phyloP scores from a whole-genome alignment of 805 yeast genomes.

The Suhomyces vadensis region DNA sequence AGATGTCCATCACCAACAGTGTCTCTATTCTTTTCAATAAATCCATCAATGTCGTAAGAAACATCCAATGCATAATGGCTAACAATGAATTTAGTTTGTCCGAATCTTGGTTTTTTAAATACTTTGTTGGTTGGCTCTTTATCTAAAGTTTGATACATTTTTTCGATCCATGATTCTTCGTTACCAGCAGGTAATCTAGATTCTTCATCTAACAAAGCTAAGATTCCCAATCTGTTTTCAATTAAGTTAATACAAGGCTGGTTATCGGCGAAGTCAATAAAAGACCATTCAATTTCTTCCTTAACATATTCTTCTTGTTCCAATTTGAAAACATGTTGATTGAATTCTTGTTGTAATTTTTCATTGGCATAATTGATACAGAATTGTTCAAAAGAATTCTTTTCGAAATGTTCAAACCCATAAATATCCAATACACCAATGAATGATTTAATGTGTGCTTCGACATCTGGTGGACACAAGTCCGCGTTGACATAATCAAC shows the following conservation, averaged over 20 bases:
- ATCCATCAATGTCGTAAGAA: conserved; percentile 87
- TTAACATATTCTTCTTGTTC: conserved; percentile 94
- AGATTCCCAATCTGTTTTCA: conserved; percentile 84
- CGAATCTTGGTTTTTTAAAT: conserved; percentile 92
- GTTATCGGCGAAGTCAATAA: conserved; percentile 92
- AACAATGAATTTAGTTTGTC: conserved; percentile 86
- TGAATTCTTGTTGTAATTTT: conserved; percentile 94
- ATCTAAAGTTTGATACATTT: conserved; percentile 81
- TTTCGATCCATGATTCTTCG: conserved; percentile 89
- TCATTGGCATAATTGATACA: conserved; percentile 97
- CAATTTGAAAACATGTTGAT: conserved; percentile 93
- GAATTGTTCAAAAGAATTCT: conserved; percentile 94
- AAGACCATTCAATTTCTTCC: conserved; percentile 95
- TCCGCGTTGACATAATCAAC: conserved; percentile 81
- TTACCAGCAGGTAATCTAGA: conserved; percentile 91
- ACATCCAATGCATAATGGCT: conserved; percentile 95
- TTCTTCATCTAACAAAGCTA: conserved; percentile 90
- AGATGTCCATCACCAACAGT: conserved; percentile 95
- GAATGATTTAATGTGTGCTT: conserved; percentile 60
- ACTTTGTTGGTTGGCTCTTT: conserved; percentile 73
- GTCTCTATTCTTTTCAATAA: conserved; percentile 95
- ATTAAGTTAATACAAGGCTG: conserved; percentile 95
- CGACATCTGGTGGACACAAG: conserved; percentile 73
- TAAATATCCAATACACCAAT: conserved; percentile 97
- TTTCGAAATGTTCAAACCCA: conserved; percentile 95